Percentiles rank a stretch among this genome's conserved stretches.
These are phyloP conservation scores for Thermothielavioides terrestris DNA, from an alignment of 495 filamentous ascomycete genomes.

Conservation along the genomic window DNA sequence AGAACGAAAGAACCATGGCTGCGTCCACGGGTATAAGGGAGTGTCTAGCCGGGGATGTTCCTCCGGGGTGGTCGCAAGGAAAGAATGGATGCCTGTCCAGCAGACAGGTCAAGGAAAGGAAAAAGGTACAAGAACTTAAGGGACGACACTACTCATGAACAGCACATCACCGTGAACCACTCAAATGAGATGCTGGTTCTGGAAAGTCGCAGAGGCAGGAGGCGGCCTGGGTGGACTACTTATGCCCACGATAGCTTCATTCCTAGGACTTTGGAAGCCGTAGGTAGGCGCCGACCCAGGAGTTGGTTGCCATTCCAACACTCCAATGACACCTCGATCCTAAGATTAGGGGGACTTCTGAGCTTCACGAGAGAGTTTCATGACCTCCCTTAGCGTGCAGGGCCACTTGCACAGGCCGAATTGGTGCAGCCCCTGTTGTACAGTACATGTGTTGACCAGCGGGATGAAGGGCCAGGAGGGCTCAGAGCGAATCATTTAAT, in stretches of 20 bases:
- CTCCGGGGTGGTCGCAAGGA: slow-evolving; percentile 7
- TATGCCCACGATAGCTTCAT: slow-evolving; percentile 7
- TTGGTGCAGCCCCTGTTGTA: background rate
- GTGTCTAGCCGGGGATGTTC: background rate
- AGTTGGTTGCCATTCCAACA: background rate
- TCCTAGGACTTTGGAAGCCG: no score
- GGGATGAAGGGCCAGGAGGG: background rate
- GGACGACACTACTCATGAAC: slow-evolving; percentile 22
- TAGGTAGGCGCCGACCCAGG: background rate
- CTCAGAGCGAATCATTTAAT: slow-evolving; percentile 3
- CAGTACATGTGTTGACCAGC: no score
- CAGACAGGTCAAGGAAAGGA: slow-evolving; percentile 19
- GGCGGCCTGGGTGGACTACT: slow-evolving; percentile 5
- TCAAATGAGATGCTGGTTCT: background rate
- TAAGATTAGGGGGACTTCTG: background rate
- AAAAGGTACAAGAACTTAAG: slow-evolving; percentile 13
- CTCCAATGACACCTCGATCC: background rate
- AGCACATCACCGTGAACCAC: slow-evolving; percentile 1
- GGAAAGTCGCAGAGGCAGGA: background rate
- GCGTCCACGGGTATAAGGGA: background rate
- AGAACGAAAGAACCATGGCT: slow-evolving; percentile 20
- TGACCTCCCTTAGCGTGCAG: slow-evolving; percentile 5
- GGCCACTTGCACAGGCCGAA: slow-evolving; percentile 5
- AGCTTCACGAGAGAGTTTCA: slow-evolving; percentile 10
- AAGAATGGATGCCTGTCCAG: slow-evolving; percentile 29